Evolutionary conservation across 768 basidiomycete genomes (phyloP).

Genomic region (Vararia minispora): DNA sequence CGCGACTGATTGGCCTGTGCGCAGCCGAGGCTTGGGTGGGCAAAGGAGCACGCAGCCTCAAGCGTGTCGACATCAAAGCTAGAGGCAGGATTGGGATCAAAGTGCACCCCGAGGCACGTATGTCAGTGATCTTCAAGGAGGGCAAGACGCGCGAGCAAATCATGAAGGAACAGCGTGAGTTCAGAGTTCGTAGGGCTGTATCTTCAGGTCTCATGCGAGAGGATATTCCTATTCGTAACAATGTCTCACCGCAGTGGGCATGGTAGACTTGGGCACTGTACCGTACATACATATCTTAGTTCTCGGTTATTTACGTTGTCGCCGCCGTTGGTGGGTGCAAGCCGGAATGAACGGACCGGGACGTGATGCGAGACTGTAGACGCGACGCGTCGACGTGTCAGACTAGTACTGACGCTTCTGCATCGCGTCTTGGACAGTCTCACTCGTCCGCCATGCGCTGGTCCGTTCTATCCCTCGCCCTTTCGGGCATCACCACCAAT

Average conservation of each 20-base stretch:
- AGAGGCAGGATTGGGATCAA: slow-evolving; percentile 74
- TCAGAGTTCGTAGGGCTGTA: slow-evolving; percentile 65
- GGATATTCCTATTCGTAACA: slow-evolving; percentile 68
- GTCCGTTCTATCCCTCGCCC: slow-evolving; percentile 35
- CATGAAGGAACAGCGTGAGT: slow-evolving; percentile 47
- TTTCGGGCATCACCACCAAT: slow-evolving; percentile 25
- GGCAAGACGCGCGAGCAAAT: slow-evolving; percentile 69
- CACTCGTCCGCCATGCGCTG: slow-evolving; percentile 34
- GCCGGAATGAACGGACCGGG: too few relatives aligned
- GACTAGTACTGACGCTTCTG: too few relatives aligned
- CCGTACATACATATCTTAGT: too few relatives aligned
- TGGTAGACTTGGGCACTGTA: slow-evolving; percentile 40
- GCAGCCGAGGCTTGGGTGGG: slow-evolving; percentile 91
- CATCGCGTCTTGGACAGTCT: not conserved
- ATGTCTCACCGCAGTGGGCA: slow-evolving; percentile 59
- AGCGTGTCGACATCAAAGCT: slow-evolving; percentile 72
- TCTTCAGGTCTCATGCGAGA: slow-evolving; percentile 75
- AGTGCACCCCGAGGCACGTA: slow-evolving; percentile 59
- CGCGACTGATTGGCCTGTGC: not conserved
- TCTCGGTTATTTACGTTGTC: too few relatives aligned
- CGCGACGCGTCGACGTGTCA: too few relatives aligned
- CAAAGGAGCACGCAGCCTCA: slow-evolving; percentile 58
- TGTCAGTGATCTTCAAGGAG: slow-evolving; percentile 70
- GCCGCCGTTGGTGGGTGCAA: too few relatives aligned
- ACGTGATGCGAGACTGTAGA: too few relatives aligned